Percentiles rank a stretch among this genome's conserved stretches.
phyloP scores from a whole-genome alignment of 176 grass and related monocot genomes.

The Hordeum marinum region DNA sequence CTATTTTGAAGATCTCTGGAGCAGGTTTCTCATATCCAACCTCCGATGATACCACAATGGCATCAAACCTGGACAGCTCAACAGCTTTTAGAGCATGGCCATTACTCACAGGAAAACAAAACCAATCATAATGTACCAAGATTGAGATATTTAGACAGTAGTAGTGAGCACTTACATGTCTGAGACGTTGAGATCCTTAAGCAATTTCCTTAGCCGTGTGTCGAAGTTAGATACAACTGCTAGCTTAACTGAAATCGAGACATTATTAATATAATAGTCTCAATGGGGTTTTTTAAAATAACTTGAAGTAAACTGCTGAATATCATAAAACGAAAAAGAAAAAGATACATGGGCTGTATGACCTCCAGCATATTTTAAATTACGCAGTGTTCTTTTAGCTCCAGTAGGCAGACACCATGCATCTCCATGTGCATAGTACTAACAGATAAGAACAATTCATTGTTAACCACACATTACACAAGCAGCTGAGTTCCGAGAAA shows the following conservation, averaged over 20 bases:
- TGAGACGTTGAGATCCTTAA: conserved; percentile 64
- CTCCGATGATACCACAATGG: conserved; percentile 88
- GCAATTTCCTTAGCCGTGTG: conserved; percentile 65
- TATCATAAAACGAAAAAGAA: conserved; percentile 7
- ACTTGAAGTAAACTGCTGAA: not conserved
- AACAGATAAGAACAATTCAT: conserved; percentile 10
- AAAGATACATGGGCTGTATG: conserved; percentile 33
- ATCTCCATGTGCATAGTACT: conserved; percentile 75
- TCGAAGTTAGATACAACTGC: conserved; percentile 93
- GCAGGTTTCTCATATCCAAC: conserved; percentile 88
- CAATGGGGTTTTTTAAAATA: not conserved
- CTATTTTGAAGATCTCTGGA: conserved; percentile 83
- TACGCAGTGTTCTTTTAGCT: conserved; percentile 47
- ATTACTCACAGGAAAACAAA: not conserved
- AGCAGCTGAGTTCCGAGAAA: not conserved
- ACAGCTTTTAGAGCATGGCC: conserved; percentile 21
- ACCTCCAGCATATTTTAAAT: conserved; percentile 82
- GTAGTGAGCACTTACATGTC: conserved; percentile 53
- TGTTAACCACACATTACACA: not conserved
- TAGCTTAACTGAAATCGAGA: conserved; percentile 78
- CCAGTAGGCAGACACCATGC: conserved; percentile 68
- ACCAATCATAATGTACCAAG: not conserved
- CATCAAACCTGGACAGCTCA: conserved; percentile 87
- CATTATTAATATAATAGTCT: conserved; percentile 12
- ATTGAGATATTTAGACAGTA: not conserved